Evolutionary conservation across 2,329 filamentous ascomycete species (phyloP).

Genomic region (Didymella exigua): DNA sequence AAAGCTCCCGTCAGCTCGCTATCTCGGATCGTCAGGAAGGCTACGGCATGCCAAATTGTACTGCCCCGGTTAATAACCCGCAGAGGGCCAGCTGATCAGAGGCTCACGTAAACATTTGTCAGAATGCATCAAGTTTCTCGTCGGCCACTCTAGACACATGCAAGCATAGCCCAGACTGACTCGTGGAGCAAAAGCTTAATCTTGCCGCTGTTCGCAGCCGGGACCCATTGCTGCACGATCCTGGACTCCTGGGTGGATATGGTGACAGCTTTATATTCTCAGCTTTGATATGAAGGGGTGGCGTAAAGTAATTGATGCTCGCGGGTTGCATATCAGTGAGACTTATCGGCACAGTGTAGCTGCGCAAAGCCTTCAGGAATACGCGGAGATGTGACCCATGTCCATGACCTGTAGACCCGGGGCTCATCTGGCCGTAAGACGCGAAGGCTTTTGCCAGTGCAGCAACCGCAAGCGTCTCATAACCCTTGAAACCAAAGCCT

Average conservation of each 20-base stretch:
- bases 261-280: not conserved
- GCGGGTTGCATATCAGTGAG: not conserved
- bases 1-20: not conserved
- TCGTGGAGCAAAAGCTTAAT: not conserved
- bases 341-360: not conserved
- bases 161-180: not conserved
- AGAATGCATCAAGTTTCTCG: conserved; percentile 1
- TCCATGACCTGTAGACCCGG: no score
- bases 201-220: no score
- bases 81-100: not conserved
- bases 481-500: not conserved
- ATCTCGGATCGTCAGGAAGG: not conserved
- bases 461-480: not conserved
- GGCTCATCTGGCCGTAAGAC: no score
- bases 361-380: not conserved
- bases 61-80: not conserved
- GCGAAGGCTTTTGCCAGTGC: not conserved
- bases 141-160: not conserved
- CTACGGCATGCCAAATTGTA: not conserved
- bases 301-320: not conserved
- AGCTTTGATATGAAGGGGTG: not conserved
- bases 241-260: not conserved
- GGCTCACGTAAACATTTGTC: not conserved
- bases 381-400: no score
- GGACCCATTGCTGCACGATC: not conserved